Percentiles rank a stretch among this genome's conserved stretches.
phyloP scores from a whole-genome alignment of 768 basidiomycete species.

The Russula compacta region DNA sequence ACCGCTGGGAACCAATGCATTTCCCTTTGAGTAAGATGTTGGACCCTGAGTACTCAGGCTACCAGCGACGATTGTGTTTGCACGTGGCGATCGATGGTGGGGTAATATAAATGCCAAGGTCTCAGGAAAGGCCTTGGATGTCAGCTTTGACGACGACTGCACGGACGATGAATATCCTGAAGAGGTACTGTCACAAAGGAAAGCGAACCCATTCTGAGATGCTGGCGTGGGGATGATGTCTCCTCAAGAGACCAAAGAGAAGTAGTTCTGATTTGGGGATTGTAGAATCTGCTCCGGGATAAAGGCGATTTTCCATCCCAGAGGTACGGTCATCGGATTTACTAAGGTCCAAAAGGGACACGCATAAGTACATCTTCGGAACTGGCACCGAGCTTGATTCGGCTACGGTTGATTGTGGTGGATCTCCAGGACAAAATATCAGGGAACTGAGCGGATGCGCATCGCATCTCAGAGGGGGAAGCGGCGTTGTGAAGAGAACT shows the following conservation, averaged over 20 bases:
- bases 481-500: constrained; percentile 13
- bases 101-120: constrained; percentile 16
- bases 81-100: constrained; percentile 2
- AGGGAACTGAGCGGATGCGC: constrained; percentile 12
- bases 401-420: not conserved
- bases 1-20: constrained; percentile 1
- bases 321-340: constrained; percentile 5
- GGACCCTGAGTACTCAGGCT: constrained; percentile 3
- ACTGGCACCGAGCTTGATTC: not conserved
- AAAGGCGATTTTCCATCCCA: not conserved
- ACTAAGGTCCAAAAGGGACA: constrained; percentile 15
- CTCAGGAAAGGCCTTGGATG: constrained; percentile 6
- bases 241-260: constrained; percentile 21
- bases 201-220: constrained; percentile 14
- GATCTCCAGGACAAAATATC: constrained; percentile 11
- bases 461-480: constrained; percentile 11
- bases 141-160: not conserved
- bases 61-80: constrained; percentile 12
- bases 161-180: not conserved
- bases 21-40: not conserved
- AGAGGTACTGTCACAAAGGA: not conserved
- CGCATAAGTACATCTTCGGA: constrained; percentile 15
- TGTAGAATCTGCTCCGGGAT: constrained; percentile 25
- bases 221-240: not conserved
- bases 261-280: constrained; percentile 32